Evolutionary conservation across 1,284 basidiomycete genomes (phyloP), one percentile per base, ranked within the genome.

Genomic region (Ganoderma leucocontextum): DNA sequence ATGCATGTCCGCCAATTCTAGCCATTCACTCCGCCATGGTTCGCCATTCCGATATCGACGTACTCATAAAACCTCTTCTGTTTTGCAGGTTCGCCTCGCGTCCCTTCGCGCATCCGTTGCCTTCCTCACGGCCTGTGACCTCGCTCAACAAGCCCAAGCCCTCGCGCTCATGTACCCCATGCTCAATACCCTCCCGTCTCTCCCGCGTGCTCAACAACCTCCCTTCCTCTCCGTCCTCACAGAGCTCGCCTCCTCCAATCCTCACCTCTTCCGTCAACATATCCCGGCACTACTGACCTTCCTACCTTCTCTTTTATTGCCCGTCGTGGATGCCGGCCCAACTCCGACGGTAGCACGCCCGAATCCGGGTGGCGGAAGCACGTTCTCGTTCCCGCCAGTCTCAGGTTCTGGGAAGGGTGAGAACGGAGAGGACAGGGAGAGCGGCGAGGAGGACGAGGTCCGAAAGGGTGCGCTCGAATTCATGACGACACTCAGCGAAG

Each of bases 401-500:
- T 10, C 77, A 70, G 29, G 69, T 44, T 57, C 61, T 13, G 29
- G 60, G 57, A 62, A 64, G n/a, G 64, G 70, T 29, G 72, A 73
- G 36, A 72, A 62, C 0, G 77, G 77, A 15, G 78, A 75, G 0
- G 76, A 77, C 47, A 73, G 69, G 35, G 66, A 71, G 58, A 75
- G 81, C 52, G 83, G 85, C 55, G 86, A 88, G 66, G 87, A 87
- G 70, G 85, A 89, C 52, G 87, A 87, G 33, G 83, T 92, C 29
- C 80, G 92, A 17, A 84, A 87, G 53, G 85, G 87, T 2, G 91
- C 91, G 17, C 78, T 94, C 15, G 92, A 95, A 77, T 88, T 94
- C 62, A 92, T 94, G 91, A 83, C 94, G 62, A 88, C 85, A n/a
- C 76, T 94, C 22, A 89, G 86, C 53, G 92, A 94, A 78, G 87